Evolutionary conservation across 2,329 filamentous ascomycete species (phyloP), one percentile per base, ranked within the genome.

Genomic region (Neonectria punicea): DNA sequence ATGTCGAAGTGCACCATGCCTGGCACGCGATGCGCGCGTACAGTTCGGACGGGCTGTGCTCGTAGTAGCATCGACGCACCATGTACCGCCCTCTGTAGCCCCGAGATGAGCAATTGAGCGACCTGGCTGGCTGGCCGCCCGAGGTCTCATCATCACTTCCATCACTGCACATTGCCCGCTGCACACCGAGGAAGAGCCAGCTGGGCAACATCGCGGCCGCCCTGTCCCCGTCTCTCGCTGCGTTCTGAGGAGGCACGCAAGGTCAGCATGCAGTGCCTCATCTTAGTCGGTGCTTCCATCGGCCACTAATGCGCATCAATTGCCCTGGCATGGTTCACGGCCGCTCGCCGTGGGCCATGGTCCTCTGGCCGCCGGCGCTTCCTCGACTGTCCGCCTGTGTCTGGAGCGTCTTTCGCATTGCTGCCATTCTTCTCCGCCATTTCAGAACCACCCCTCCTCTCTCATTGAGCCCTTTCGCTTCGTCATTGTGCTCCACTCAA

Each of bases 241-340:
- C 34, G 25, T 49, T 68, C 51, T 46, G 56, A 57, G 54, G 53
- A 63, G 53, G 34, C 50, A 59, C 56, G 53, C 43, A 58, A 62
- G 57, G 65, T 49, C 57, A 70, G 46, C 43, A 61, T 53, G 59
- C 58, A 62, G 61, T 50, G 61, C 61, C 57, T 70, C 61, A 51
- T 62, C 54, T 43, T 57, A 58, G 61, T 50, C 51, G 46, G 47
- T 63, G 57, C 56, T 60, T 63, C 58, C 64, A 63, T 61, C 65
- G 60, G 66, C 69, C 72, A 67, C 62, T 67, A 65, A 73, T 66
- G 67, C 65, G 67, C 67, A 73, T 60, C 60, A 68, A 64, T 66
- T 66, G 58, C 61, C 69, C 62, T 69, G 67, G 60, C 68, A 70
- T 69, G 55, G 55, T 56, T 54, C 55, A 63, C 54, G 61, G 61